Conservation (phyloP, 2,329 filamentous ascomycete genomes). For the Drechslerella dactyloides region DNA sequence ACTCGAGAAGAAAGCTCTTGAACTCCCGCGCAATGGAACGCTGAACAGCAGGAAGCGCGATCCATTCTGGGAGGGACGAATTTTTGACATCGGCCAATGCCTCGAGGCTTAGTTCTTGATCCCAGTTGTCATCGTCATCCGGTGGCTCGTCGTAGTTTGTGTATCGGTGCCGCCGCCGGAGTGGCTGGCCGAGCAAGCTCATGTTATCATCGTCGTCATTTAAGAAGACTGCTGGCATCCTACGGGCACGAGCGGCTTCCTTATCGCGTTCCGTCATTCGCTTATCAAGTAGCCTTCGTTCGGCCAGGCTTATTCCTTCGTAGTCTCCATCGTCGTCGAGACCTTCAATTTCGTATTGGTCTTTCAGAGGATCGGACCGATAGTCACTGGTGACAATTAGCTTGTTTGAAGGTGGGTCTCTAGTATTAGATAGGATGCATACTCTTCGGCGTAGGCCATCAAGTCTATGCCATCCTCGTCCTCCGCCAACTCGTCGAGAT, state of each 20-base stretch:
- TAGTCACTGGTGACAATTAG: conserved; percentile 73
- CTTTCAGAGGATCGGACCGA: conserved; percentile 72
- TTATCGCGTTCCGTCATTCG: conserved; percentile 76
- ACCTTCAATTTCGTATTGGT: conserved; percentile 72
- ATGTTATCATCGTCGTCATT: conserved; percentile 85
- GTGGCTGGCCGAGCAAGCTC: conserved; percentile 83
- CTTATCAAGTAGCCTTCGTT: conserved; percentile 73
- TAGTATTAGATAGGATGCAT: conserved; percentile 64
- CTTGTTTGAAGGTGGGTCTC: conserved; percentile 57
- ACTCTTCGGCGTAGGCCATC: conserved; percentile 71
- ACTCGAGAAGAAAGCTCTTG: conserved; percentile 95
- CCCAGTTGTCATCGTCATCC: conserved; percentile 85
- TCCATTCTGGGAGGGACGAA: conserved; percentile 91
- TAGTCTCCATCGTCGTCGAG: conserved; percentile 81
- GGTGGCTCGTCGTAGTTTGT: conserved; percentile 75
- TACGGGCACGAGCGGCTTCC: conserved; percentile 70
- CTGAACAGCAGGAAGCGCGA: conserved; percentile 85
- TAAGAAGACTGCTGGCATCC: conserved; percentile 75
- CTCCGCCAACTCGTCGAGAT: conserved; percentile 65
- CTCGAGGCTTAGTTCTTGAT: conserved; percentile 89
- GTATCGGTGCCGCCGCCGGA: conserved; percentile 84
- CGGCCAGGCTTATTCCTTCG: conserved; percentile 70
- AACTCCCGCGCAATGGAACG: conserved; percentile 95
- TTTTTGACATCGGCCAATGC: conserved; percentile 92
- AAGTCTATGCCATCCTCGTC: conserved; percentile 74